Evolutionary conservation across 2,329 filamentous ascomycete species (phyloP).

Genomic region (Penicillium aurantiogriseum): DNA sequence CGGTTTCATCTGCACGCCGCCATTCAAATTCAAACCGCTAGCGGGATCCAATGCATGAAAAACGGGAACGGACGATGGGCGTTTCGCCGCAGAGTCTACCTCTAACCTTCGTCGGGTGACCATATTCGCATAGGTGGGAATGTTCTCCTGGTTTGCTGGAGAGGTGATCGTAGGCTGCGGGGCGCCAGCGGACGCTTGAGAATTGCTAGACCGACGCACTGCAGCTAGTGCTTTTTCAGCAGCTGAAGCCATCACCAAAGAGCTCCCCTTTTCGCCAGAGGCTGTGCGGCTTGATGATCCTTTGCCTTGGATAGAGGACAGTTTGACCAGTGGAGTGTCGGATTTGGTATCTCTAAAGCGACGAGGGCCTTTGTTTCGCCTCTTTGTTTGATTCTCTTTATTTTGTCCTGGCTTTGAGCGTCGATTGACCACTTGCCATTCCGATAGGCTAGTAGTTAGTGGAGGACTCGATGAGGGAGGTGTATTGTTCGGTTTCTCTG

Average conservation of each 20-base stretch:
- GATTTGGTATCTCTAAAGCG: conserved; percentile 20
- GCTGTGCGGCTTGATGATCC: conserved; percentile 30
- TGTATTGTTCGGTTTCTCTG: conserved; percentile 27
- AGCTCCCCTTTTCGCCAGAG: conserved; percentile 18
- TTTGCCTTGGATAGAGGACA: conserved; percentile 30
- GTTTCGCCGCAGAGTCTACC: conserved; percentile 14
- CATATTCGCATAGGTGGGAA: conserved; percentile 37
- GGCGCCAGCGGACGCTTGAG: conserved; percentile 23
- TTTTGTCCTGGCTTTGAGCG: conserved; percentile 13
- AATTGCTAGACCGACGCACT: conserved; percentile 39
- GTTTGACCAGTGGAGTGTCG: conserved; percentile 26
- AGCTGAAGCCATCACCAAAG: conserved; percentile 30
- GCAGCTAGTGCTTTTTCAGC: conserved; percentile 41
- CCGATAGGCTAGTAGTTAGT: conserved; percentile 24
- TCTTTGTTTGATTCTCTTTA: conserved; percentile 11
- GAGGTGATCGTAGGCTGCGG: conserved; percentile 6
- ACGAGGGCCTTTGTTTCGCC: conserved; percentile 17
- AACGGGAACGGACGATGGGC: conserved; percentile 24
- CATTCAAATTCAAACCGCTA: conserved; percentile 10
- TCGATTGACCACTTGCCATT: conserved; percentile 36
- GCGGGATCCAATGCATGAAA: conserved; percentile 13
- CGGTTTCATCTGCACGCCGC: conserved; percentile 26
- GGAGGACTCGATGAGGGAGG: conserved; percentile 27
- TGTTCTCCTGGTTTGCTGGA: conserved; percentile 27
- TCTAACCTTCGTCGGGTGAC: conserved; percentile 27